Conservation (phyloP, 495 filamentous ascomycete species). For the Xylaria bambusicola region DNA sequence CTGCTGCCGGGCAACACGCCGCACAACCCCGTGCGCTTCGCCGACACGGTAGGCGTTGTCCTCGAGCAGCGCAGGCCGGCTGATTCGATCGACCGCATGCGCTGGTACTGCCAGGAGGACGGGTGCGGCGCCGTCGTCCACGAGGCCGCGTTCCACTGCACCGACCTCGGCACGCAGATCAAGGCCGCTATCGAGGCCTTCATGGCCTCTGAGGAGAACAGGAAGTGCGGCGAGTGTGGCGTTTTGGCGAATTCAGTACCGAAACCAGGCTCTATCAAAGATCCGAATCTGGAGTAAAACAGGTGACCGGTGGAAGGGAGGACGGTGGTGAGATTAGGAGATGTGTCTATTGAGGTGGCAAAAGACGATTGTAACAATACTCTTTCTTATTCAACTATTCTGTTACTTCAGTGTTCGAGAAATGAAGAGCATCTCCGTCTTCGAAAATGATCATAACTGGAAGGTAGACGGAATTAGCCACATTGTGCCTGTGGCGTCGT, state of each 20-base stretch:
- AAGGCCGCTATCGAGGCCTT: slow-evolving; percentile 90
- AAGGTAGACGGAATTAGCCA: too few relatives aligned
- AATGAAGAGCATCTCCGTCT: too few relatives aligned
- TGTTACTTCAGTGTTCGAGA: too few relatives aligned
- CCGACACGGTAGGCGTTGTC: slow-evolving; percentile 75
- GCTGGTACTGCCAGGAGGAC: slow-evolving; percentile 79
- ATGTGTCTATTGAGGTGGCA: not conserved
- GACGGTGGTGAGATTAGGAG: not conserved
- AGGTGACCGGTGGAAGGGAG: not conserved
- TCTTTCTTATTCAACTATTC: too few relatives aligned
- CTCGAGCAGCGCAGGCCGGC: slow-evolving; percentile 81
- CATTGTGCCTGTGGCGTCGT: too few relatives aligned
- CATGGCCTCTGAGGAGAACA: slow-evolving; percentile 65
- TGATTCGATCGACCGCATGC: slow-evolving; percentile 71
- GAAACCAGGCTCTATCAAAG: slow-evolving; percentile 48
- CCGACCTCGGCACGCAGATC: slow-evolving; percentile 93
- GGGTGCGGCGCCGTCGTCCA: slow-evolving; percentile 72
- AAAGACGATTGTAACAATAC: too few relatives aligned
- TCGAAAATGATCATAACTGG: too few relatives aligned
- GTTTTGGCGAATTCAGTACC: slow-evolving; percentile 62
- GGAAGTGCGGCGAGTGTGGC: slow-evolving; percentile 80
- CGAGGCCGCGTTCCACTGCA: slow-evolving; percentile 85
- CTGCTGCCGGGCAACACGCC: slow-evolving; percentile 88
- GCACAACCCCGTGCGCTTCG: slow-evolving; percentile 71
- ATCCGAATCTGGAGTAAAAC: slow-evolving; percentile 54